Evolutionary conservation across 225 moss, liverwort and hornwort species (phyloP), one percentile per base, ranked within the genome.

Genomic region (Takakia lepidozioides): DNA sequence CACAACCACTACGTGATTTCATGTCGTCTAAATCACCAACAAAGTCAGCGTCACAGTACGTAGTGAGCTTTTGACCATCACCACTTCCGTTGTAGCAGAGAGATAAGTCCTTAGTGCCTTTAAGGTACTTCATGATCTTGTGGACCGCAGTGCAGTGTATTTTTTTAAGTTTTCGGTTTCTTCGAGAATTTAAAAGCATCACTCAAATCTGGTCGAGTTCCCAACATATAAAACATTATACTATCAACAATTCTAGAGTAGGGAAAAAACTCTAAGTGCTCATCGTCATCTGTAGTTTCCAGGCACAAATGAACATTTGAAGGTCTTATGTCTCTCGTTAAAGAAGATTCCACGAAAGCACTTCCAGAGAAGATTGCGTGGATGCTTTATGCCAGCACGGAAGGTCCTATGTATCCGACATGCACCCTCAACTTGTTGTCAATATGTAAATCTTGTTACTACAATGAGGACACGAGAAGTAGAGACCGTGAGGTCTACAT

Each of bases 31-130:
- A 2, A 15, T 61, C 61, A 0, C 43, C 53, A 1, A 42, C 61
- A 13, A 19, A 61, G 2, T 61, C 25, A 3, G 53, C 61, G 34
- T 61, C 53, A 7, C 19, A 44, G 19, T 16, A 60, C 4, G 32
- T 48, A 14, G 1, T 14, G 15, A 6, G 10, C 23, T 46, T 48
- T n/a, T 17, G 13, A 13, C 21, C 10, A 26, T 9, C n/a, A 5
- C 28, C 21, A 11, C n/a, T n/a, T n/a, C 45, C 29, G 10, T 21
- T 46, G 41, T 44, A 44, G 21, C 17, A 57, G 2, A 57, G 15
- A 4, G 16, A 18, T 10, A 16, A 18, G 19, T 10, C 13, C 0
- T n/a, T 0, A 2, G 44, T 57, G 2, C 56, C 42, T 0, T 19
- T 14, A 5, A 45, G n/a, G 15, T 57, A 57, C n/a, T n/a, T n/a